These are phyloP conservation scores for Ulota crispa DNA, from an alignment of 225 moss, liverwort and hornwort genomes.

Conservation along the genomic window DNA sequence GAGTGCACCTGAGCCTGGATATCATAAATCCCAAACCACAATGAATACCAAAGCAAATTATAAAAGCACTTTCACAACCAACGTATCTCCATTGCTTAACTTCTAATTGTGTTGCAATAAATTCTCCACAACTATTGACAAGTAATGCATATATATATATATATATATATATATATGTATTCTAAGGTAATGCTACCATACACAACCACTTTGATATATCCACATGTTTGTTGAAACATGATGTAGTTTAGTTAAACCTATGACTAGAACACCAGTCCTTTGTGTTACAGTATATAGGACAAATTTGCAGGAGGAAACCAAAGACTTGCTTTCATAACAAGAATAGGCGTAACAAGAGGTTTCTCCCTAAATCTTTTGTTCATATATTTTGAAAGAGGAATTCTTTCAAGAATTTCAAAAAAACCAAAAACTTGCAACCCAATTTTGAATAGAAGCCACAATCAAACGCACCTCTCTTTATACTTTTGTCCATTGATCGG, in stretches of 20 bases:
- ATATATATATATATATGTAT: background rate
- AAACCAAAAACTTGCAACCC: background rate
- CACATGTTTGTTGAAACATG: no score
- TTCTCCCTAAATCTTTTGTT: background rate
- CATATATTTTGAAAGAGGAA: background rate
- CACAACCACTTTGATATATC: background rate
- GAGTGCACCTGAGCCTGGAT: background rate
- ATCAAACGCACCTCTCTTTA: conserved; percentile 12
- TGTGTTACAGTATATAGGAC: background rate
- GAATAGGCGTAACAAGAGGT: no score
- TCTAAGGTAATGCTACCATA: background rate
- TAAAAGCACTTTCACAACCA: background rate
- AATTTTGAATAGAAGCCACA: background rate
- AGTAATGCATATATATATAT: background rate
- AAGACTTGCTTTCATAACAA: background rate
- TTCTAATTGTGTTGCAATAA: background rate
- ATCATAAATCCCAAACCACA: conserved; percentile 9
- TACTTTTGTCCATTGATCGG: background rate
- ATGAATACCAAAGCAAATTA: background rate
- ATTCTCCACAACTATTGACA: background rate
- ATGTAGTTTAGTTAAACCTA: no score
- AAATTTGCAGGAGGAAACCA: background rate
- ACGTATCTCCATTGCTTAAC: background rate
- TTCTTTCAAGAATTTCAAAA: background rate
- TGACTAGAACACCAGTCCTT: no score